phyloP scores from a whole-genome alignment of 2,329 filamentous ascomycete genomes.

The Fusarium dlaminii region DNA sequence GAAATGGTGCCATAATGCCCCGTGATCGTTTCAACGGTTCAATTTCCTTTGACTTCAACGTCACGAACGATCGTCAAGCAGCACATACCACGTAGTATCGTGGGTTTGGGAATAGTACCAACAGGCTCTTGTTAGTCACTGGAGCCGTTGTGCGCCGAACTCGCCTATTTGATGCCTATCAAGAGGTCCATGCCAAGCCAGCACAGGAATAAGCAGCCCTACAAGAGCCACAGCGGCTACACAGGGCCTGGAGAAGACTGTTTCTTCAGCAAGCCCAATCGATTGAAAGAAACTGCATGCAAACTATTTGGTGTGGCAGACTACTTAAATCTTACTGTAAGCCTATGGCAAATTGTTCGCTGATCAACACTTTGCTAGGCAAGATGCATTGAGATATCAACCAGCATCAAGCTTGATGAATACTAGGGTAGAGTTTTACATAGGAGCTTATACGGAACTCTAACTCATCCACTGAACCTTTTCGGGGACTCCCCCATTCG shows the following conservation, averaged over 20 bases:
- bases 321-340: neutral
- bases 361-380: neutral
- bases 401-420: neutral
- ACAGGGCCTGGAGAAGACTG: neutral
- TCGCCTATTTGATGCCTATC: conserved; percentile 31
- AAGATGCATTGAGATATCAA: neutral
- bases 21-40: conserved; percentile 18
- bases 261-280: neutral
- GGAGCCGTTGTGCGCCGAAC: conserved; percentile 16
- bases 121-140: neutral
- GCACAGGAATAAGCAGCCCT: conserved; percentile 32
- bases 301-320: neutral
- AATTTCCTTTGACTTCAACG: conserved; percentile 24
- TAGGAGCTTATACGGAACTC: conserved; percentile 14
- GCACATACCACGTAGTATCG: conserved; percentile 19
- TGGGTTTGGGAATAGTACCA: neutral
- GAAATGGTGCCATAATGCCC: conserved; percentile 31
- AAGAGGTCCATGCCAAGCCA: conserved; percentile 11
- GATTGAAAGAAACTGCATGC: neutral
- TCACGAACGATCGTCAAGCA: conserved; percentile 7
- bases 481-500: conserved; percentile 36
- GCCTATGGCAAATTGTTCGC: neutral
- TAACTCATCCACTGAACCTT: conserved; percentile 10
- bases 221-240: conserved; percentile 34
- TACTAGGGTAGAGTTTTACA: neutral